Evolutionary conservation across 257 asterid species (phyloP).

Genomic region (Ballota nigra): DNA sequence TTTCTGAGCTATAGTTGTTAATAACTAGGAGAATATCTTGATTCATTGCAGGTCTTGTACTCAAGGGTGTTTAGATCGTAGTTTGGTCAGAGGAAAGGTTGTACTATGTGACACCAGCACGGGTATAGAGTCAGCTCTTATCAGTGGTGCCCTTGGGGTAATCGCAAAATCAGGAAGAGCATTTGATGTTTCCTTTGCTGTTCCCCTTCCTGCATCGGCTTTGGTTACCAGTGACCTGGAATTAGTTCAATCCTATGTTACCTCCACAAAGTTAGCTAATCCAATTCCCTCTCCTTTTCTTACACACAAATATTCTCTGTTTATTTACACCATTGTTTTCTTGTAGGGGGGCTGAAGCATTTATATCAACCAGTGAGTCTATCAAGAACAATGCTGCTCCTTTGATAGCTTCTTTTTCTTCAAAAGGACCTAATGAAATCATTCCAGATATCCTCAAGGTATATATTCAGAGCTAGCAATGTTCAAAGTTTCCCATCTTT

Average conservation of each 20-base stretch:
- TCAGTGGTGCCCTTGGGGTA: conserved; percentile 25
- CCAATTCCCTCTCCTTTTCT: neutral
- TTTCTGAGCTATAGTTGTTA: neutral
- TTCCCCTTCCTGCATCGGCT: conserved; percentile 28
- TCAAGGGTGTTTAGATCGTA: conserved; percentile 21
- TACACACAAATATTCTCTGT: neutral
- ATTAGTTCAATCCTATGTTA: conserved; percentile 6
- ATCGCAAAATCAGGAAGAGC: neutral
- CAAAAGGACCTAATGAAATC: conserved; percentile 24
- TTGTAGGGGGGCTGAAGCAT: conserved; percentile 9
- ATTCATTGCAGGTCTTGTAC: conserved; percentile 21
- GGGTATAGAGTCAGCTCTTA: neutral
- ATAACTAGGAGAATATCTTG: neutral
- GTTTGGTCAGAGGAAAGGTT: conserved; percentile 35
- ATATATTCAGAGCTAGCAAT: neutral
- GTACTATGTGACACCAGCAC: conserved; percentile 16
- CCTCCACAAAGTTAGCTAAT: conserved; percentile 19
- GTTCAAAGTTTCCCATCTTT: neutral
- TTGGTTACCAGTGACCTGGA: neutral
- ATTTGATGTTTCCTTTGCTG: conserved; percentile 1
- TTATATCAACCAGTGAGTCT: conserved; percentile 22
- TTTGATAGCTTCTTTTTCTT: conserved; percentile 26
- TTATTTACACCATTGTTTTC: neutral
- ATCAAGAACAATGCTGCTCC: conserved; percentile 23
- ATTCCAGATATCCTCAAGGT: conserved; percentile 26